Percentiles rank a stretch among this genome's conserved stretches.
Conservation (phyloP, 169 alveolate species). For the Plasmodium sp. region DNA sequence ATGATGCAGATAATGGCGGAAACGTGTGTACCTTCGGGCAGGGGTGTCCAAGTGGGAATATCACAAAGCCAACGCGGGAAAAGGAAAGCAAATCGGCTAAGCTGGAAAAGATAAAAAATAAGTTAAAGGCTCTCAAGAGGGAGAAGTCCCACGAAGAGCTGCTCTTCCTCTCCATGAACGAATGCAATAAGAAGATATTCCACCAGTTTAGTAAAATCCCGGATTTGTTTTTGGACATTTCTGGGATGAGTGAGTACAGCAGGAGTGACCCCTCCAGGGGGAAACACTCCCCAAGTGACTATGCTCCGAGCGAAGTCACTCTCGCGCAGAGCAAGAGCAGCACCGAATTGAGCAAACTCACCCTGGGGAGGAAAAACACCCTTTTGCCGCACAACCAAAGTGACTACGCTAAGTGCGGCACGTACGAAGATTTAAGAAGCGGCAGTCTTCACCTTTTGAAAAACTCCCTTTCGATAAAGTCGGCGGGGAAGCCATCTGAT, state of each 20-base stretch:
- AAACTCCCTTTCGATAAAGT: neutral
- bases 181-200: constrained; percentile 63
- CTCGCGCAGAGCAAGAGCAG: neutral
- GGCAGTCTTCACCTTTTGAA: neutral
- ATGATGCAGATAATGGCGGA: neutral
- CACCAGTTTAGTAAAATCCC: constrained; percentile 38
- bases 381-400: neutral
- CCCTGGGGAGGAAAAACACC: neutral
- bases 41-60: neutral
- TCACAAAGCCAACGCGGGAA: neutral
- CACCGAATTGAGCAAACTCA: neutral
- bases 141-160: constrained; percentile 59
- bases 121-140: constrained; percentile 15
- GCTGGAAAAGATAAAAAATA: constrained; percentile 30
- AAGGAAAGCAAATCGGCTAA: neutral
- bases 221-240: constrained; percentile 11
- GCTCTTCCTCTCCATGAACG: constrained; percentile 41
- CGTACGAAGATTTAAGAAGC: constrained; percentile 2
- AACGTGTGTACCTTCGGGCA: neutral
- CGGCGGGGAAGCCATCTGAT: neutral
- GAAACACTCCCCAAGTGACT: neutral
- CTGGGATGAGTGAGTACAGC: constrained; percentile 11
- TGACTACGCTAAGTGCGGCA: neutral
- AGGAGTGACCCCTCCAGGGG: neutral
- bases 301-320: neutral